Evolutionary conservation across 352 stramenopile species (phyloP), one percentile per base, ranked within the genome.

Genomic region (Globisporangium abappressorium): DNA sequence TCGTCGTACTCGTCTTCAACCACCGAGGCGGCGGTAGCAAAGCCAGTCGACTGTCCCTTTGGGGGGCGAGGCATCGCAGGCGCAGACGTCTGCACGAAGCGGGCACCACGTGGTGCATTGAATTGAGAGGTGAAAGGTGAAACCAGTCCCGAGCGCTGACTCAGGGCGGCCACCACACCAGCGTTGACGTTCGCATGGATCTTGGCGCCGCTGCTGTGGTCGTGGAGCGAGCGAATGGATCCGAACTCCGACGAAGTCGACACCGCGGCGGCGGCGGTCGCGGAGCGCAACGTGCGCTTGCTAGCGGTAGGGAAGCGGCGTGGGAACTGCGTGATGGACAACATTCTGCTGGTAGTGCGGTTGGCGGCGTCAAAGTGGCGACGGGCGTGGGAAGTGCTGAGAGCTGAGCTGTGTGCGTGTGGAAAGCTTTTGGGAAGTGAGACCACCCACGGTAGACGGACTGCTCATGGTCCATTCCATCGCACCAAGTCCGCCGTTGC

Each of bases 291-390:
- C 24, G 76, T 72, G 73, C 84, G 79, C 74, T 92, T 93, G 72
- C 73, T 87, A 63, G 80, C 77, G 38, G 87, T 92, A 2, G 83
- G 74, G 77, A 94, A 93, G 70, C 87, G 87, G 26, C 87, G 87
- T 26, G 87, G 84, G 67, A 92, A 93, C 64, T 84, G 82, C 18
- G 87, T 94, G 76, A 94, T 93, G 64, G 76, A 78, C 71, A 94
- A 72, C 87, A 94, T 94, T 51, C 51, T 56, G 28, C 14, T 14
- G 14, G 62, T 18, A 15, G 6, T 33, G 6, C 12, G 20, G 55
- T 64, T 4, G 59, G 36, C 46, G 43, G n/a, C 59, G 60, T 65
- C n/a, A 41, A 54, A 58, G 28, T 38, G 43, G 60, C 20, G 46
- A 24, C 24, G 60, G 4, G 24, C 0, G 11, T 65, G 28, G 18